Evolutionary conservation across 768 basidiomycete species (phyloP).

Genomic region (Nevesoporus exiguus): DNA sequence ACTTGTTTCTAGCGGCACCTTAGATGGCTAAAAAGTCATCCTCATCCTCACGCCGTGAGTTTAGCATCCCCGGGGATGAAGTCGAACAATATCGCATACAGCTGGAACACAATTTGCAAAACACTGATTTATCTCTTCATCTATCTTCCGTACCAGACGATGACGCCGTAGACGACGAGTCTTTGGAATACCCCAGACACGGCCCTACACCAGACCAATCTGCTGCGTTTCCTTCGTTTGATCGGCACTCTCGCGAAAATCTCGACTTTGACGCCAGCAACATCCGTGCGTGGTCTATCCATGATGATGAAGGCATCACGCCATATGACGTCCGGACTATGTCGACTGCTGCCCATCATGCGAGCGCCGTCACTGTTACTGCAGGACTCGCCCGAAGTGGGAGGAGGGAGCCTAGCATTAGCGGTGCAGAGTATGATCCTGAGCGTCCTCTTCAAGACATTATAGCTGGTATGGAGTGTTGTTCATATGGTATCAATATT

Average conservation of each 20-base stretch:
- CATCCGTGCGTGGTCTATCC: conserved; percentile 56
- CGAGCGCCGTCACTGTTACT: conserved; percentile 79
- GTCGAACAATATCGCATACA: conserved; percentile 73
- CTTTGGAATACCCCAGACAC: conserved; percentile 72
- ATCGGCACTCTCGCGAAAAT: conserved; percentile 52
- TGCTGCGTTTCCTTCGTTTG: conserved; percentile 59
- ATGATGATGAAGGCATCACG: conserved; percentile 63
- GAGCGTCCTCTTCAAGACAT: conserved; percentile 75
- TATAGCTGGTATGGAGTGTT: conserved; percentile 49
- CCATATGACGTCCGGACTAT: conserved; percentile 69
- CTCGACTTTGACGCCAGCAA: conserved; percentile 53
- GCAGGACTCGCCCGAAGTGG: conserved; percentile 63
- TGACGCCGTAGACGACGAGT: conserved; percentile 42
- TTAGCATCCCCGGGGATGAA: conserved; percentile 67
- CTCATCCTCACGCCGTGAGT: conserved; percentile 34
- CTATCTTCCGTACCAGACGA: conserved; percentile 52
- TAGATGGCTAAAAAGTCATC: conserved; percentile 27
- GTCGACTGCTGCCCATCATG: conserved; percentile 88
- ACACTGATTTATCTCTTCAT: conserved; percentile 68
- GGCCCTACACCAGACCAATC: conserved; percentile 55
- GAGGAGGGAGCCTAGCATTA: conserved; percentile 56
- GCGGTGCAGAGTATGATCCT: conserved; percentile 83
- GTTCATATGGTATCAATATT: background rate
- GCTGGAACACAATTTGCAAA: conserved; percentile 75
- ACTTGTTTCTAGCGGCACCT: conserved; percentile 15